Base-by-base conservation (phyloP, 2,329 filamentous ascomycete species). In the Trichoderma harzianum region DNA sequence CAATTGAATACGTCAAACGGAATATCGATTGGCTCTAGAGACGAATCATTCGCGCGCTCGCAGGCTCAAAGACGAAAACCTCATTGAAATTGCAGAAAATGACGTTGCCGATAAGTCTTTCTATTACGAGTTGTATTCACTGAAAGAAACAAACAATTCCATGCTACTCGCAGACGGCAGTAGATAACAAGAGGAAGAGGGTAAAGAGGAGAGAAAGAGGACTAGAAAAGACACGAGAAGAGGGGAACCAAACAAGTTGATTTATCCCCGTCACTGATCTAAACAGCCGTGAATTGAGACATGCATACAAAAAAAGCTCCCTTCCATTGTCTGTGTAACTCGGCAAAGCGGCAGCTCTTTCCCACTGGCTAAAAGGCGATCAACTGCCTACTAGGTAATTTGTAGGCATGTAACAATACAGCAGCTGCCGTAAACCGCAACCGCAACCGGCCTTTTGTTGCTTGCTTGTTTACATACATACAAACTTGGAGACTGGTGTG, bases 11-110 rank as follows among this genome's bases (percentile, higher is more conserved):
- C 30, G 10, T 30, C 7, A 36, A 39, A 28, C n/a, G 7, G 18
- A 10, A 67, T 18, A 43, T 18, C 24, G 18, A 21, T 26, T 55
- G 28, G 16, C 6, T 26, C 32, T 21, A 30, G 10, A n/a, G 10
- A 55, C n/a, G 14, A 66, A 55, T 21, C 12, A 65, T 51, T 65
- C 62, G 62, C 62, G 28, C 62, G 62, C 63, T 66, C 32, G 63
- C 47, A 66, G 32, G 10, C 28, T 57, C 21, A 14, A 39, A n/a
- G 47, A 55, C 10, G 18, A 11, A 16, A 21, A n/a, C 16, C n/a
- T 32, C 26, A 16, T 30, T 8, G 18, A 64, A 64, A 21, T 3
- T 7, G 62, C 28, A 60, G 26, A 24, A 51, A 32, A 24, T 14
- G 26, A 28, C 11, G 32, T 28, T 21, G 32, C 2, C 14, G 3